Evolutionary conservation across 2,329 filamentous ascomycete genomes (phyloP).

Genomic region (Phaeosphaeriaceae sp.): DNA sequence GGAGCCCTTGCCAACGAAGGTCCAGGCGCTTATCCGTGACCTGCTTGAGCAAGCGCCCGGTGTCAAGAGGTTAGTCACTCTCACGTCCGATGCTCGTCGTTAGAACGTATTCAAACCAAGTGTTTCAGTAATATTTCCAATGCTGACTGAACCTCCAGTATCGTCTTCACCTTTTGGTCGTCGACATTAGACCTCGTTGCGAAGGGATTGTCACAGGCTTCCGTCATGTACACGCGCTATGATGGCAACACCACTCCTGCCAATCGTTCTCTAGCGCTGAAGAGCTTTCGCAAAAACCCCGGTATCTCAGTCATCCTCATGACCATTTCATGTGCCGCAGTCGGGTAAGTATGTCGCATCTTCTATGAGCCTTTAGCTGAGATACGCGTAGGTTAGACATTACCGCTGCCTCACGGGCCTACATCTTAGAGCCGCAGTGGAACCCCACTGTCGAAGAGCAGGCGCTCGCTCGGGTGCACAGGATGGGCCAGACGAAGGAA

Average conservation of each 20-base stretch:
- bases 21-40: conserved; percentile 44
- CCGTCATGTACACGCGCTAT: conserved; percentile 50
- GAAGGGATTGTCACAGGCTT: conserved; percentile 44
- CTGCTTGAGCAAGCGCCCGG: conserved; percentile 28
- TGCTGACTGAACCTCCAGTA: conserved; percentile 33
- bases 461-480: conserved; percentile 45
- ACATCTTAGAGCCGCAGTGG: conserved; percentile 61
- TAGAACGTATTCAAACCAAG: no score
- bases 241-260: conserved; percentile 56
- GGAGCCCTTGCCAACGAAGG: conserved; percentile 33
- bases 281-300: conserved; percentile 44
- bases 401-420: conserved; percentile 55
- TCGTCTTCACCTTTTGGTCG: conserved; percentile 61
- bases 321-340: conserved; percentile 60
- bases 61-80: conserved; percentile 46
- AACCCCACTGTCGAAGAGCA: conserved; percentile 56
- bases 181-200: conserved; percentile 56
- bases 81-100: neutral
- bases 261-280: conserved; percentile 51
- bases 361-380: neutral
- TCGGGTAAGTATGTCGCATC: conserved; percentile 49
- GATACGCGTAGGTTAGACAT: conserved; percentile 39
- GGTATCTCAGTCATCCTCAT: conserved; percentile 52
- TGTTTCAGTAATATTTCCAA: no score
- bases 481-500: conserved; percentile 24